phyloP scores from a whole-genome alignment of 1,284 basidiomycete genomes.

The Leccinum variabile region DNA sequence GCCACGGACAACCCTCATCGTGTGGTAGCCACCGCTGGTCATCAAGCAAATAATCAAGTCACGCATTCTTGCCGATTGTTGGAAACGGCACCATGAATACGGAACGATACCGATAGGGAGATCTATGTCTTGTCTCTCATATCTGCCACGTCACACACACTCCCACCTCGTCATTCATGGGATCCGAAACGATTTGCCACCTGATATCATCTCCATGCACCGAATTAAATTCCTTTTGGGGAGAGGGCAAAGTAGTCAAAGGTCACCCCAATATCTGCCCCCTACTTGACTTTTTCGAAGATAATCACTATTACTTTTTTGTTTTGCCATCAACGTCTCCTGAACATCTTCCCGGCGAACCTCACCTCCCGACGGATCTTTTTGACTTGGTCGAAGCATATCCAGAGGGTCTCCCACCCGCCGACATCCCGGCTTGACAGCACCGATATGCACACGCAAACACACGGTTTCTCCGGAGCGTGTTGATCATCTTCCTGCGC shows the following conservation, averaged over 20 bases:
- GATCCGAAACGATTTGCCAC: constrained; percentile 56
- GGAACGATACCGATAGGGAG: constrained; percentile 96
- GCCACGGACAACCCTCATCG: constrained; percentile 19
- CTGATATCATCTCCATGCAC: constrained; percentile 12
- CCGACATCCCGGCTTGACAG: constrained; percentile 48
- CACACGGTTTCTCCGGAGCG: no score
- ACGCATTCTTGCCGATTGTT: constrained; percentile 96
- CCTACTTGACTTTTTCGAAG: constrained; percentile 96
- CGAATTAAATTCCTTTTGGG: constrained; percentile 48
- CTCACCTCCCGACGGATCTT: constrained; percentile 72
- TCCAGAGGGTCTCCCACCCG: constrained; percentile 81
- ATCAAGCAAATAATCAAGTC: constrained; percentile 99
- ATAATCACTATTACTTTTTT: constrained; percentile 95
- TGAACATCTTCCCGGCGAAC: constrained; percentile 50
- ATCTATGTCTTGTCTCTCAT: constrained; percentile 96
- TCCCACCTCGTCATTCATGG: constrained; percentile 78
- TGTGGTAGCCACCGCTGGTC: constrained; percentile 66
- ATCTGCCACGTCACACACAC: constrained; percentile 71
- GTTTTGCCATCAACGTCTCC: constrained; percentile 72
- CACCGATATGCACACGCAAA: no score
- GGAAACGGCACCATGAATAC: constrained; percentile 94
- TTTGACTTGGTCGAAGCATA: constrained; percentile 94
- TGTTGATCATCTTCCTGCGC: no score
- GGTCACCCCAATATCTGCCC: constrained; percentile 94
- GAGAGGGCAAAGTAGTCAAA: constrained; percentile 67